Percentiles rank a stretch among this genome's conserved stretches.
Conservation (phyloP, 2,329 filamentous ascomycete genomes). For the Mariannaea elegans region DNA sequence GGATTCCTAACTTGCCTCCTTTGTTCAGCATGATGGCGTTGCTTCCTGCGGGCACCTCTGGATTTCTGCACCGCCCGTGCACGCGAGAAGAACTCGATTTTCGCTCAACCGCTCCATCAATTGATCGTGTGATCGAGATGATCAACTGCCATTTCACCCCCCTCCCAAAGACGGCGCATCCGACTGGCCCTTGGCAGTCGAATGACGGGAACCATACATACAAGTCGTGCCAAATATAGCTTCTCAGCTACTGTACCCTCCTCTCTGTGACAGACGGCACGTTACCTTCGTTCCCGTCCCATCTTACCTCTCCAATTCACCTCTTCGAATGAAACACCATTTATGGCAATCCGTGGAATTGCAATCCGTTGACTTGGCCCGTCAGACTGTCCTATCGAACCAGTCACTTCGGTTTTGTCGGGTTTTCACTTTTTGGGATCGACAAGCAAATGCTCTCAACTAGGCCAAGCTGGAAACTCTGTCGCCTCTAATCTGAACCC, state of each 20-base stretch:
- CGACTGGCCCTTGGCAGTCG: neutral
- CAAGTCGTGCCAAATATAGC: constrained; percentile 19
- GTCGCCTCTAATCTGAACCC: neutral
- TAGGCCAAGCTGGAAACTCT: neutral
- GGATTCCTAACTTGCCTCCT: neutral
- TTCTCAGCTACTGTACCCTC: neutral
- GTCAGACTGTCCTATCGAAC: neutral
- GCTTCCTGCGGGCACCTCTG: neutral
- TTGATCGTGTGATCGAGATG: constrained; percentile 20
- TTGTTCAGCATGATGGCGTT: too few relatives aligned
- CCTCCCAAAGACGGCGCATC: neutral
- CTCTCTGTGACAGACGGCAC: neutral
- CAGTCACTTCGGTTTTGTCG: too few relatives aligned
- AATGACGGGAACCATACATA: neutral
- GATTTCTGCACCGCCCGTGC: neutral
- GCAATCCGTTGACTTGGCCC: neutral
- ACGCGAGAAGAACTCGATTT: neutral
- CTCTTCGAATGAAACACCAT: neutral
- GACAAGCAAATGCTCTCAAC: neutral
- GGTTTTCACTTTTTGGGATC: neutral
- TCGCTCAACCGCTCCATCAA: neutral
- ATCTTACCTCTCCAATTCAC: neutral
- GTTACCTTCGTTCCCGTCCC: constrained; percentile 1
- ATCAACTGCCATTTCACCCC: constrained; percentile 7
- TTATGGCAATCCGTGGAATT: constrained; percentile 4